phyloP scores from a whole-genome alignment of 1,284 basidiomycete genomes.

The Moniliella sp. region DNA sequence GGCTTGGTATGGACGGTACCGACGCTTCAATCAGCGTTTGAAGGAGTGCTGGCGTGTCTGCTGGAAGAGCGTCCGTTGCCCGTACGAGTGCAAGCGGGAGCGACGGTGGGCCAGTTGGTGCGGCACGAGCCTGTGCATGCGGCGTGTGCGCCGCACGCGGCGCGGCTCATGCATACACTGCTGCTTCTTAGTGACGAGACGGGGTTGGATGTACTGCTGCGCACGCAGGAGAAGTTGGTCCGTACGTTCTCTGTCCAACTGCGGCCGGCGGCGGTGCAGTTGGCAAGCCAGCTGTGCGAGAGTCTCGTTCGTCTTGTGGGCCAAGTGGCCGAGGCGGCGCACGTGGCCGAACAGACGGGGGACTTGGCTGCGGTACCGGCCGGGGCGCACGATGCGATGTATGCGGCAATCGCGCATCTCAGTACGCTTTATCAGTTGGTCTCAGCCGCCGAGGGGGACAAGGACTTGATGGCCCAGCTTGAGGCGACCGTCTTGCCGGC shows the following conservation, averaged over 20 bases:
- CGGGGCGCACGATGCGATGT: too few relatives aligned
- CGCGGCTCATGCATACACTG: conserved; percentile 68
- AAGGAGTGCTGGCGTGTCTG: conserved; percentile 28
- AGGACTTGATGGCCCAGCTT: conserved; percentile 56
- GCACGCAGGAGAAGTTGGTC: conserved; percentile 61
- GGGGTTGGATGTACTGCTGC: conserved; percentile 63
- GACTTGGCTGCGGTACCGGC: too few relatives aligned
- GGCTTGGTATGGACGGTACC: conserved; percentile 21
- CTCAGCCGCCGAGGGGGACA: conserved; percentile 48
- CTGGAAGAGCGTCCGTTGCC: conserved; percentile 50
- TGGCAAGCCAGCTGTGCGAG: conserved; percentile 43
- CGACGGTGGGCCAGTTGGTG: conserved; percentile 59
- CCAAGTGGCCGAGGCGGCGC: conserved; percentile 6
- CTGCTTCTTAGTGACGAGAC: conserved; percentile 71
- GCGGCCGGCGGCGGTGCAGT: conserved; percentile 60
- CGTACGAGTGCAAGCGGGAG: conserved; percentile 60
- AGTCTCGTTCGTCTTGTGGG: conserved; percentile 45
- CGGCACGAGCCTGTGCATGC: conserved; percentile 46
- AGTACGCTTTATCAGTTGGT: conserved; percentile 39
- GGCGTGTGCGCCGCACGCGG: conserved; percentile 56
- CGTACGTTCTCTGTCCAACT: conserved; percentile 63
- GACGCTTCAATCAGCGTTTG: conserved; percentile 22
- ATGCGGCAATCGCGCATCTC: conserved; percentile 55
- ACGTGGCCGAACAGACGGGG: too few relatives aligned
- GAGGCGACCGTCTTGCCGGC: conserved; percentile 61